These are phyloP conservation scores for Aspergillus awamori DNA, from an alignment of 2,329 filamentous ascomycete species.

Conservation along the genomic window DNA sequence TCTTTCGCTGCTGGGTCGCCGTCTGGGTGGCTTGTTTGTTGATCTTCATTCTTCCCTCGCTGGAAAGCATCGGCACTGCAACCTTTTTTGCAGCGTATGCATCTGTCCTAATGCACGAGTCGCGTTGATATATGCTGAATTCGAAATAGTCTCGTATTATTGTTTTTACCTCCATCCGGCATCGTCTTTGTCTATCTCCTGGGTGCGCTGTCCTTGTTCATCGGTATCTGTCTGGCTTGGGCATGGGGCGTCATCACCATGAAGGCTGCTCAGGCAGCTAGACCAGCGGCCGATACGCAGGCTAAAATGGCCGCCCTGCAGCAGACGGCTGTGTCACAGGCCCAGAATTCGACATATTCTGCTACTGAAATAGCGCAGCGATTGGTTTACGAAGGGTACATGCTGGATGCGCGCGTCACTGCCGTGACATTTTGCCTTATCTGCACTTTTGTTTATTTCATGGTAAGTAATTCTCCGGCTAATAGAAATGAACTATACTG, in stretches of 20 bases:
- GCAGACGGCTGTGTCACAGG: slow-evolving; percentile 34
- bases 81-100: slow-evolving; percentile 47
- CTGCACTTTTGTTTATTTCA: slow-evolving; percentile 50
- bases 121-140: neutral
- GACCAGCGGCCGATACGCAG: slow-evolving; percentile 45
- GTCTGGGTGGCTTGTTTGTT: slow-evolving; percentile 52
- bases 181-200: slow-evolving; percentile 54
- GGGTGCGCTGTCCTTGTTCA: slow-evolving; percentile 45
- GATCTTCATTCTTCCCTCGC: slow-evolving; percentile 51
- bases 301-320: slow-evolving; percentile 39
- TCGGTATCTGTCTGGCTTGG: slow-evolving; percentile 54
- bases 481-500: neutral
- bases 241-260: slow-evolving; percentile 54
- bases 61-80: slow-evolving; percentile 47
- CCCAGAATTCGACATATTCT: slow-evolving; percentile 35
- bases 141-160: slow-evolving; percentile 41
- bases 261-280: slow-evolving; percentile 51
- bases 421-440: slow-evolving; percentile 42
- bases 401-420: slow-evolving; percentile 53
- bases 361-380: slow-evolving; percentile 36
- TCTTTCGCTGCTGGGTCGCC: slow-evolving; percentile 52
- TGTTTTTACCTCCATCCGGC: slow-evolving; percentile 50
- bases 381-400: slow-evolving; percentile 49
- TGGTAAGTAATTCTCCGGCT: slow-evolving; percentile 25
- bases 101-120: neutral